Percentiles rank a stretch among this genome's conserved stretches.
Evolutionary conservation across 169 alveolate species (phyloP).

Genomic region (Cryptosporidium ubiquitum): DNA sequence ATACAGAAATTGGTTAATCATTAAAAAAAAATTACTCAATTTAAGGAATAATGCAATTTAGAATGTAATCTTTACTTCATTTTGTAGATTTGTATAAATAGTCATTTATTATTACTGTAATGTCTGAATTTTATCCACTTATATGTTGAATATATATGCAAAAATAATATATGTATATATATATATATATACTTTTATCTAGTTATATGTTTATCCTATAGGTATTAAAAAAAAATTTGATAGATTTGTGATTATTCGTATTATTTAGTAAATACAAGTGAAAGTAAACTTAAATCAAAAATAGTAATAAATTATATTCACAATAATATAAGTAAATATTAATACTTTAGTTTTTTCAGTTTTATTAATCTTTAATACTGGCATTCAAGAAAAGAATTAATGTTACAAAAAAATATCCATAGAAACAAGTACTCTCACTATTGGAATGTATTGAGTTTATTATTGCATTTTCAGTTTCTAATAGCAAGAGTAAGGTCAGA

Average conservation of each 20-base stretch:
- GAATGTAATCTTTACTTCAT: too few relatives aligned
- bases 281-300: neutral
- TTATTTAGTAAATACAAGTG: neutral
- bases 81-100: too few relatives aligned
- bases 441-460: neutral
- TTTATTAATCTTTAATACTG: neutral
- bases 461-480: neutral
- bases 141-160: neutral
- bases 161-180: too few relatives aligned
- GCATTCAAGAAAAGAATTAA: neutral
- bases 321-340: neutral
- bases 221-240: neutral
- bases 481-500: neutral
- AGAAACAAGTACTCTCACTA: neutral
- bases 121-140: neutral
- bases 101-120: too few relatives aligned
- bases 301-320: neutral
- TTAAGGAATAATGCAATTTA: too few relatives aligned
- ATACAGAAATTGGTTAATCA: neutral
- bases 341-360: neutral
- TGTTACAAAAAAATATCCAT: neutral
- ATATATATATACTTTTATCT: neutral
- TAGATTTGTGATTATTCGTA: neutral
- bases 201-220: conserved; percentile 18
- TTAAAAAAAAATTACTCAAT: too few relatives aligned